These are phyloP conservation scores for Alternaria panax DNA, from an alignment of 2,329 filamentous ascomycete species.

Conservation along the genomic window DNA sequence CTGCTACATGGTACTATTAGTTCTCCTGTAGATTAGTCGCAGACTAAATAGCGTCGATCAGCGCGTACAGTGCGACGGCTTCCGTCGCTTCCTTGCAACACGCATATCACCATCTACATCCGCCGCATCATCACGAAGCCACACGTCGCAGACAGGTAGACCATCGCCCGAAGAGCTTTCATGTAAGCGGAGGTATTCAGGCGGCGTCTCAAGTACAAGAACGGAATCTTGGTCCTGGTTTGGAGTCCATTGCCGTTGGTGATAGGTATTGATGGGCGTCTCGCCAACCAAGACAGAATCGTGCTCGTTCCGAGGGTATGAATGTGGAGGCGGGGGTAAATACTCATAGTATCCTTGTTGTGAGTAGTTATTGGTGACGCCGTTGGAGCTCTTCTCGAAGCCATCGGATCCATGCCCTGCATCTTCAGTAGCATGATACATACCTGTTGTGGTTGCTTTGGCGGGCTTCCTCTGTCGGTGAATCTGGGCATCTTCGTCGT, in stretches of 20 bases:
- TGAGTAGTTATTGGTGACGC: background rate
- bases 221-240: slow-evolving; percentile 3
- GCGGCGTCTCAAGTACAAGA: slow-evolving; percentile 18
- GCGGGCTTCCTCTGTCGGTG: too few relatives aligned
- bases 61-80: background rate
- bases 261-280: slow-evolving; percentile 3
- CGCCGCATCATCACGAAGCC: background rate
- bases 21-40: slow-evolving; percentile 1
- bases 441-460: background rate
- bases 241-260: background rate
- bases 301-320: too few relatives aligned
- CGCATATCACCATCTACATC: background rate
- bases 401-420: background rate
- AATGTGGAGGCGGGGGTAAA: background rate
- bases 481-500: background rate
- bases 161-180: background rate
- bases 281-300: slow-evolving; percentile 1
- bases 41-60: background rate
- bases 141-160: background rate
- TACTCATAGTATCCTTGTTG: background rate
- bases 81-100: background rate
- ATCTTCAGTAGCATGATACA: background rate
- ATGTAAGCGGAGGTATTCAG: background rate
- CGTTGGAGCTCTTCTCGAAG: slow-evolving; percentile 9
- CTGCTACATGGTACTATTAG: background rate